phyloP scores from a whole-genome alignment of 352 stramenopile species.

The Pythium sukuiense region DNA sequence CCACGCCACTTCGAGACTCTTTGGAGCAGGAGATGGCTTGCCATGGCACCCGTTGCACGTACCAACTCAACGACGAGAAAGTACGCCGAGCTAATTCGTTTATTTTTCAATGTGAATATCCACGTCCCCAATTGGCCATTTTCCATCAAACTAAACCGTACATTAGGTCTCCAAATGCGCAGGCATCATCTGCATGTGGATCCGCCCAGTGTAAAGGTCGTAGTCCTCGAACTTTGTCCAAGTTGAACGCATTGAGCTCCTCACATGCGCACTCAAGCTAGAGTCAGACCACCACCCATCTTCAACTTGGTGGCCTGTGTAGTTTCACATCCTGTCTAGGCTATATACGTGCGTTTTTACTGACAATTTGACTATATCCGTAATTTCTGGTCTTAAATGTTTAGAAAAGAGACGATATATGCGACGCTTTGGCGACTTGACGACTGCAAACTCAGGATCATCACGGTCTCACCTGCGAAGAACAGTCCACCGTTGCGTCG shows the following conservation, averaged over 20 bases:
- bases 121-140: not conserved
- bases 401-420: not conserved
- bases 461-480: not conserved
- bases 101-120: not conserved
- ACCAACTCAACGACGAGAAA: not conserved
- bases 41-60: not conserved
- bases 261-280: too few relatives aligned
- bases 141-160: not conserved
- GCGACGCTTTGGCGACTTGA: not conserved
- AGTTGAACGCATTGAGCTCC: too few relatives aligned
- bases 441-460: not conserved
- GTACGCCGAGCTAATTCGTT: not conserved
- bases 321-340: not conserved
- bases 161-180: too few relatives aligned
- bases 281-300: not conserved
- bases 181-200: too few relatives aligned
- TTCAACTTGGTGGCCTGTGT: not conserved
- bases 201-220: too few relatives aligned
- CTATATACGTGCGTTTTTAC: not conserved
- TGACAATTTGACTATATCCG: not conserved
- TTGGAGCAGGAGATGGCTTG: not conserved
- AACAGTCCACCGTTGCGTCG: constrained; percentile 1
- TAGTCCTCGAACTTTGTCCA: not conserved
- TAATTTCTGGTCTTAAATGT: not conserved
- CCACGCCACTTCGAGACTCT: not conserved